These are phyloP conservation scores for Colletotrichum caudatum DNA, from an alignment of 2,329 filamentous ascomycete genomes.

Conservation along the genomic window DNA sequence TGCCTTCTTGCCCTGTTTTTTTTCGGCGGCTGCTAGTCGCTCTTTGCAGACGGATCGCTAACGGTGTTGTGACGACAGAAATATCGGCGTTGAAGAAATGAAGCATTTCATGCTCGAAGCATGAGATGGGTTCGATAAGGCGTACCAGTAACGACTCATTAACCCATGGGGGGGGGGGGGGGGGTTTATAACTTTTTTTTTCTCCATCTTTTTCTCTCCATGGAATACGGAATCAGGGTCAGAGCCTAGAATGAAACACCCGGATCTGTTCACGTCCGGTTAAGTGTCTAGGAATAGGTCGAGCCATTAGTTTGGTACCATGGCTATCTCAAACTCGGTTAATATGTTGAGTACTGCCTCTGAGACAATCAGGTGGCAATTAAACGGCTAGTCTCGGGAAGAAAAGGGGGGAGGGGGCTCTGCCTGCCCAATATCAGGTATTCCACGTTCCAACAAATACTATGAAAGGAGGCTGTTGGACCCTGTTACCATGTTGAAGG, in stretches of 20 bases:
- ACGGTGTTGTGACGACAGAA: conserved; percentile 10
- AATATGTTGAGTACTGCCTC: neutral
- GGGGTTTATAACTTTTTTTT: too few species aligned
- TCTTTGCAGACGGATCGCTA: neutral
- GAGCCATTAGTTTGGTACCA: too few species aligned
- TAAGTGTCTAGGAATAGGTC: neutral
- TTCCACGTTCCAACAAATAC: too few species aligned
- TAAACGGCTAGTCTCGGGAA: neutral
- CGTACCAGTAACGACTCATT: neutral
- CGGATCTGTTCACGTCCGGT: neutral
- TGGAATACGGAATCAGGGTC: neutral
- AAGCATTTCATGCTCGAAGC: conserved; percentile 41
- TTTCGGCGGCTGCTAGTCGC: neutral
- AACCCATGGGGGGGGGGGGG: too few species aligned
- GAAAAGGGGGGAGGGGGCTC: too few species aligned
- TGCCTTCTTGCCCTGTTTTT: conserved; percentile 42
- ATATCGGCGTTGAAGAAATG: conserved; percentile 40
- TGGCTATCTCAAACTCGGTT: neutral
- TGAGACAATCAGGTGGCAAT: neutral
- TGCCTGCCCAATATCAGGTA: neutral
- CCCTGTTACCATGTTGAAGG: neutral
- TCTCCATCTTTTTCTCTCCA: neutral
- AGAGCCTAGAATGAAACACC: neutral
- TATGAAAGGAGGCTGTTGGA: neutral
- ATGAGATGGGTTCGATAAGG: conserved; percentile 2